phyloP scores from a whole-genome alignment of 257 asterid species.

The Plectranthus barbatus region DNA sequence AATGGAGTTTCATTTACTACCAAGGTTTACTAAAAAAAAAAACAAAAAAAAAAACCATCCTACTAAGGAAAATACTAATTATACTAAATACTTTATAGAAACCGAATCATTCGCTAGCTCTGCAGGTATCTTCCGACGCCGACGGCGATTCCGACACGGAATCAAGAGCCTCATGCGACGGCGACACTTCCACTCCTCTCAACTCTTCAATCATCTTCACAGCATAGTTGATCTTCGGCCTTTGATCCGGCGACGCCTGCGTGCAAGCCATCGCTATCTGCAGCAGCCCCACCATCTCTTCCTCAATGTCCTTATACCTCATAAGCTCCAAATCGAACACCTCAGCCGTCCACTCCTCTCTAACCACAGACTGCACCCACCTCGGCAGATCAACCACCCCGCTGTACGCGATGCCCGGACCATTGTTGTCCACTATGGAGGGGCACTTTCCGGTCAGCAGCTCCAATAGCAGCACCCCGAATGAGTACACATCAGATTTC shows the following conservation, averaged over 20 bases:
- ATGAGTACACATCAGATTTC: too few relatives aligned
- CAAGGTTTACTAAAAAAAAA: too few relatives aligned
- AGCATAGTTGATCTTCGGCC: constrained; percentile 61
- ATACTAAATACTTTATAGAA: constrained; percentile 21
- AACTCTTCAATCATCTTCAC: constrained; percentile 85
- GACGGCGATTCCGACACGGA: constrained; percentile 81
- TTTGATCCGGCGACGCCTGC: constrained; percentile 51
- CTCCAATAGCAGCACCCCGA: constrained; percentile 82
- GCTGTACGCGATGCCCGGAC: constrained; percentile 37
- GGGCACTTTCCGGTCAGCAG: constrained; percentile 86
- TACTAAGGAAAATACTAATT: not conserved
- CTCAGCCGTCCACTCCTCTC: constrained; percentile 99
- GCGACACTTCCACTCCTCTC: constrained; percentile 62
- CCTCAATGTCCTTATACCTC: constrained; percentile 91
- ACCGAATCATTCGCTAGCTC: constrained; percentile 46
- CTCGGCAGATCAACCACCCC: constrained; percentile 75
- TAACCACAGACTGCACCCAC: constrained; percentile 97
- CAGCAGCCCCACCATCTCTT: constrained; percentile 91
- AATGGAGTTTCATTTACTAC: too few relatives aligned
- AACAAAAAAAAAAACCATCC: not conserved
- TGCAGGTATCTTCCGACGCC: constrained; percentile 46
- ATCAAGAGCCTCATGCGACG: constrained; percentile 43
- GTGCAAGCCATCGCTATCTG: constrained; percentile 83
- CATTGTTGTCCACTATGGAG: constrained; percentile 35
- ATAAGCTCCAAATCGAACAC: constrained; percentile 95